Conservation (phyloP, 1,284 basidiomycete genomes). For the Heterobasidion parviporum region DNA sequence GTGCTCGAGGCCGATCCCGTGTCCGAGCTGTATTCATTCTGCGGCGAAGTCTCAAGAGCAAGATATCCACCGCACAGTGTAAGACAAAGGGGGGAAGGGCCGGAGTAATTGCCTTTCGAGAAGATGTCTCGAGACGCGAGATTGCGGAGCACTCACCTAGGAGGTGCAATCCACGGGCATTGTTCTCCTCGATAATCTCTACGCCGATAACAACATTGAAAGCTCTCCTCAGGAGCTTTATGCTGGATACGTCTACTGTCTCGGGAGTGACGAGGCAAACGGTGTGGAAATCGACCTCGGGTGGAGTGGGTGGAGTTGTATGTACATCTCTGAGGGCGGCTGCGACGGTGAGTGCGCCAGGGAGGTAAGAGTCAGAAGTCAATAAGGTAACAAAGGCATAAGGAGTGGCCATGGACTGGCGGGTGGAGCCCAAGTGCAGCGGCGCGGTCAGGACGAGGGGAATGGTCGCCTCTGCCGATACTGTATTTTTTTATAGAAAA, state of each 20-base stretch:
- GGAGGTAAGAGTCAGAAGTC: slow-evolving; percentile 86
- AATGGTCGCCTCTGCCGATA: no score
- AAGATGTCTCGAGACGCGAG: no score
- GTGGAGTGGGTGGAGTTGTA: slow-evolving; percentile 39
- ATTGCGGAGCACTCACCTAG: slow-evolving; percentile 60
- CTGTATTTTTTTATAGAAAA: no score
- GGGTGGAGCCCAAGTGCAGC: slow-evolving; percentile 11
- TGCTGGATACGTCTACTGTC: slow-evolving; percentile 79
- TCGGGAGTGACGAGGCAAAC: slow-evolving; percentile 93
- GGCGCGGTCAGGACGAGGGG: slow-evolving; percentile 8
- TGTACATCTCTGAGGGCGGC: slow-evolving; percentile 81
- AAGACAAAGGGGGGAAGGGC: no score
- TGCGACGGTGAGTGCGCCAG: slow-evolving; percentile 82
- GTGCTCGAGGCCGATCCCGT: background rate
- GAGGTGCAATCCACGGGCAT: slow-evolving; percentile 59
- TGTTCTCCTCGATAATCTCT: slow-evolving; percentile 70
- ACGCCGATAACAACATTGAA: slow-evolving; percentile 90
- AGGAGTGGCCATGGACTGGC: slow-evolving; percentile 44
- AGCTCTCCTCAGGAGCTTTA: slow-evolving; percentile 72
- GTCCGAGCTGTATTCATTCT: background rate
- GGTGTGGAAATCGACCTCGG: slow-evolving; percentile 71
- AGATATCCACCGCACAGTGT: no score
- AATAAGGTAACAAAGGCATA: slow-evolving; percentile 87
- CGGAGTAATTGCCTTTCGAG: no score
- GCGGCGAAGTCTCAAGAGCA: no score